Evolutionary conservation across 306 rosid species (phyloP), one percentile per base, ranked within the genome.

Genomic region (Pachyrhizus erosus): DNA sequence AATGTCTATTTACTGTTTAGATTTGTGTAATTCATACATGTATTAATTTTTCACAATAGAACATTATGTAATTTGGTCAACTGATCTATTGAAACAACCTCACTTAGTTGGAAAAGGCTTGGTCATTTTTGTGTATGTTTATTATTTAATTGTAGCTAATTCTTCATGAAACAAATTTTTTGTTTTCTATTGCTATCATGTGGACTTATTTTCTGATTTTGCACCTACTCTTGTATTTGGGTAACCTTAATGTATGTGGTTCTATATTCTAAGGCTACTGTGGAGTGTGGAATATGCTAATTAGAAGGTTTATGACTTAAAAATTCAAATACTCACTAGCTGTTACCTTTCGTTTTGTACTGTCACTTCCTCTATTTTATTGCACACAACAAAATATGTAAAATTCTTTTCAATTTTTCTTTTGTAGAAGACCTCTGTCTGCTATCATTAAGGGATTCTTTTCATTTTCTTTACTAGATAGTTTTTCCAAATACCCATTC

Each of bases 271-370:
- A 39, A 40, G 55, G 70, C 49, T 51, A 65, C 42, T 24, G 9
- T 13, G 18, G 33, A 42, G 7, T 60, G 18, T 72, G 62, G 66
- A 64, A 74, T 65, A 13, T 46, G 12, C 42, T 42, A 58, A 72
- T 72, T 26, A 23, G 62, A 67, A 46, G 76, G 10, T 73, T 54
- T 34, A 52, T 54, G 21, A 9, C 27, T 54, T 54, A 18, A 54
- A 54, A n/a, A 24, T 17, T 75, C 45, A 65, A 52, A 31, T 74
- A 43, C 29, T 54, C 52, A 26, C 64, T n/a, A 74, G 18, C 21
- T 20, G 23, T 49, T 78, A 45, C 79, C 31, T 60, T 83, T 69
- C 31, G 60, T 70, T 72, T 58, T 48, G 46, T 74, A 45, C 66
- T 66, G 33, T 42, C 31, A 7, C 52, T 73, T 68, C 52, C 70